Base-by-base conservation (phyloP, 441 rosid species). In the Syzygium syzygioides region DNA sequence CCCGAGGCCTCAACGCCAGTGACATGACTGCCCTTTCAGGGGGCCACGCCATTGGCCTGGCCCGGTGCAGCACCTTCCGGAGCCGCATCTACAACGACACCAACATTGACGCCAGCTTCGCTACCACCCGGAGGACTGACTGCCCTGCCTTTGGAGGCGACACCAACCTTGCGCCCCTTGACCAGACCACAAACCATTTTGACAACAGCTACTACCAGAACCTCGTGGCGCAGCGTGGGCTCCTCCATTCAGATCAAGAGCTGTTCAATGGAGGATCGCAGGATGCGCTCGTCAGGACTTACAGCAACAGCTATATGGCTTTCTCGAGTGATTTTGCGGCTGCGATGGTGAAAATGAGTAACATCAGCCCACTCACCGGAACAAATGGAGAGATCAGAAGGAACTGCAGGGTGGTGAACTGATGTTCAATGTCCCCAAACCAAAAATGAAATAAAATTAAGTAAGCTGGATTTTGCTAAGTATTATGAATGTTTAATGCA, bases 251-350 rank as follows among this genome's bases (percentile, higher is more conserved):
- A 4, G 90, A 89, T 62, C 88, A 50, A 79, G 86, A 79, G 79
- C 50, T 89, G 9, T 92, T 92, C 87, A 92, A 91, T 14, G 85
- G 87, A 1, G 95, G 94, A 7, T 92, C 93, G 1, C 92, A 91
- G 68, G 92, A 93, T 30, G 88, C 92, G 19, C 86, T 86, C 52
- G 92, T 93, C 34, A 79, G 92, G 86, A 34, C 76, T 2, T 79
- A 52, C 12, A 89, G 86, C 86, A 89, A 76, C 57, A 86, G 86
- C 86, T 34, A 25, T 45, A 25, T 57, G 4, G 86, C 88, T 6
- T 89, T 89, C 54, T 80, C 79, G 13, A 86, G 45, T 17, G 88
- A 86, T 62, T 89, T 89, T 83, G 86, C 83, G 6, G 45, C 88
- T 2, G 90, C 88, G 13, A 89, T 86, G 90, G 86, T 89, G 52